A percentile compares a stretch with the other conserved stretches of the same genome.
Evolutionary conservation across 2,329 filamentous ascomycete genomes (phyloP).

Genomic region (Amphichorda felina): DNA sequence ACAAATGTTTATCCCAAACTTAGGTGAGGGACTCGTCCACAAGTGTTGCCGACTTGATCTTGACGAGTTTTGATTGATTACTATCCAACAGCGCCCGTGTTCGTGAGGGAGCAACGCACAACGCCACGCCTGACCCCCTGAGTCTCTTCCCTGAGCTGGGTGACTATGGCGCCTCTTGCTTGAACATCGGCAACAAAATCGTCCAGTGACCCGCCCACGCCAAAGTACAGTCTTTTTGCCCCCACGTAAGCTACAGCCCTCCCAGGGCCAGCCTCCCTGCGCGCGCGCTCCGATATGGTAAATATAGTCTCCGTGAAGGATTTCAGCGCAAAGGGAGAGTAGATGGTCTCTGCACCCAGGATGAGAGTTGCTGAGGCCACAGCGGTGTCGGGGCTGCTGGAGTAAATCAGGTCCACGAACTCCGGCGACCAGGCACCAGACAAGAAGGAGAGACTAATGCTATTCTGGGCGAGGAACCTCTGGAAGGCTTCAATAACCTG

Average conservation of each 20-base stretch:
- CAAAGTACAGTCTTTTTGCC: conserved; percentile 75
- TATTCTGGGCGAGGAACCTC: conserved; percentile 31
- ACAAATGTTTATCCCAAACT: too few species aligned
- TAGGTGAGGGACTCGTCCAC: too few species aligned
- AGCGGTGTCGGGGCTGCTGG: conserved; percentile 5
- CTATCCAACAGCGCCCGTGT: too few species aligned
- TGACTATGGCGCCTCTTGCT: conserved; percentile 33
- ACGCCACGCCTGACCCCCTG: conserved; percentile 51
- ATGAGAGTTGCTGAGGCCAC: conserved; percentile 31
- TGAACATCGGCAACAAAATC: conserved; percentile 51
- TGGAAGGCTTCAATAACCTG: conserved; percentile 48
- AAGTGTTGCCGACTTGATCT: too few species aligned
- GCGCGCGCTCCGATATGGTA: conserved; percentile 38
- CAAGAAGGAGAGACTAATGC: conserved; percentile 51
- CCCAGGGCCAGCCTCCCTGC: conserved; percentile 10
- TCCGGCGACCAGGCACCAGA: conserved; percentile 64
- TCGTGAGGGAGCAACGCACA: conserved; percentile 32
- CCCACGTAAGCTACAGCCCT: conserved; percentile 53
- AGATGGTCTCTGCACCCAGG: conserved; percentile 73
- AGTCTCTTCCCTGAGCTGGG: conserved; percentile 42
- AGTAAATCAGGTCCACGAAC: conserved; percentile 49
- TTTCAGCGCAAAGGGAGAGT: conserved; percentile 59
- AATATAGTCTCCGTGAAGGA: conserved; percentile 59
- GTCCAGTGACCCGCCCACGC: conserved; percentile 70
- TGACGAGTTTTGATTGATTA: too few species aligned